Base-by-base conservation (phyloP, 306 rosid species). In the Glycine soja region DNA sequence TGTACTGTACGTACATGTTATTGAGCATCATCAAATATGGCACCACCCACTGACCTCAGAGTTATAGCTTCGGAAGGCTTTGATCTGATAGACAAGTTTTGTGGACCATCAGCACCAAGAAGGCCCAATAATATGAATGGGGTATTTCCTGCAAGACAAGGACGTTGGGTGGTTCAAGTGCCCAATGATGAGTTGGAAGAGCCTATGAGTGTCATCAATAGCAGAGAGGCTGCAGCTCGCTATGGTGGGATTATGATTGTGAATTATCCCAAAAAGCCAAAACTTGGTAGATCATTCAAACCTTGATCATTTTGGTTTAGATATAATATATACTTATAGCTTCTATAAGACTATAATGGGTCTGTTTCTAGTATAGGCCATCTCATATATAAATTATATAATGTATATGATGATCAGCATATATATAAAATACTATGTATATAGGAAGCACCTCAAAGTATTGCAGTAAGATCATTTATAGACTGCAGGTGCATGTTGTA, bases 161-260 rank as follows among this genome's bases (percentile, higher is more conserved):
- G 53, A 43, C 72, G 53, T 67, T 67, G 53, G 72, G n/a, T 30
- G 75, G 43, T 50, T 48, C 75, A 70, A 30, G 75, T 30, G 12
- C 75, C 75, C 13, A 70, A 70, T 70, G 45, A 50, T 13, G 75
- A 50, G 24, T 24, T 70, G 45, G 75, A 47, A 70, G 75, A 47
- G 19, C 75, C 75, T 10, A 5, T 14, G 5, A 38, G 42, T 5
- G 42, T 38, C 36, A 47, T 70, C 10, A 48, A 70, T 46, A 70
- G 75, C 43, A 70, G 57, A 70, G 75, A 70, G 3, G 75, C 43
- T 46, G 57, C 40, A 46, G 10, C n/a, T 70, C 58, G 57, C 57
- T 70, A 10, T 47, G 74, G 74, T 46, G 74, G 74, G 40, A 46
- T 70, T 0, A 19, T 18, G 57, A 19, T 70, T 46, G 1, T 70